Conservation (phyloP, 106 monocot genomes). For the Triglochin maritima region DNA sequence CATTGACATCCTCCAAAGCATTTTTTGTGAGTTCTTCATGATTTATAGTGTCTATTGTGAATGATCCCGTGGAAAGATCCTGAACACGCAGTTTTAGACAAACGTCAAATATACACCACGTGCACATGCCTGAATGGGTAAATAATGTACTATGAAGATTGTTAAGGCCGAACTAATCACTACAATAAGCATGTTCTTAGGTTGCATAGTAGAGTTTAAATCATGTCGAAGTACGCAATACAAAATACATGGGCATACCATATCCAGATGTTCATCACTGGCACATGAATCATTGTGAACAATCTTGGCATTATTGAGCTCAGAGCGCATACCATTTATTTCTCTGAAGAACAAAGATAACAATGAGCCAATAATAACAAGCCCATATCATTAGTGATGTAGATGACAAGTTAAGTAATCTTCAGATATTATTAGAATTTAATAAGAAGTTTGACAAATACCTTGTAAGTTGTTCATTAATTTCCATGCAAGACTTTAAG, state of each 20-base stretch:
- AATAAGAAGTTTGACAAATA: conserved; percentile 7
- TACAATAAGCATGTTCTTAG: too few relatives aligned
- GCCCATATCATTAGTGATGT: neutral
- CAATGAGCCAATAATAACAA: neutral
- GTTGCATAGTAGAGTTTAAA: too few relatives aligned
- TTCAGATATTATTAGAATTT: too few relatives aligned
- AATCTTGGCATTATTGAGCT: conserved; percentile 28
- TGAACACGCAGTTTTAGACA: too few relatives aligned
- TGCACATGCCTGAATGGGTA: too few relatives aligned
- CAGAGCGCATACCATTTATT: conserved; percentile 29
- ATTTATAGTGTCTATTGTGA: conserved; percentile 1
- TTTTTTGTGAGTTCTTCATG: conserved; percentile 22
- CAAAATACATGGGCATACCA: conserved; percentile 16
- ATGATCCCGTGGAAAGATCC: too few relatives aligned
- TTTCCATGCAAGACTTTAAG: conserved; percentile 51
- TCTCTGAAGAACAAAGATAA: conserved; percentile 39
- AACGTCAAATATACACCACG: too few relatives aligned
- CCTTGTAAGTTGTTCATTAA: conserved; percentile 68
- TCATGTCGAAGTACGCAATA: too few relatives aligned
- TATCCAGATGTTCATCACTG: conserved; percentile 15
- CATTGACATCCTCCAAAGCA: conserved; percentile 51
- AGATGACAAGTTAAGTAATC: neutral
- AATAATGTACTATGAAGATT: too few relatives aligned
- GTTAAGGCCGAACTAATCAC: too few relatives aligned
- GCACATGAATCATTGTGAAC: neutral